Conservation (phyloP, 2,329 filamentous ascomycete species). For the Tolypocladium paradoxum region DNA sequence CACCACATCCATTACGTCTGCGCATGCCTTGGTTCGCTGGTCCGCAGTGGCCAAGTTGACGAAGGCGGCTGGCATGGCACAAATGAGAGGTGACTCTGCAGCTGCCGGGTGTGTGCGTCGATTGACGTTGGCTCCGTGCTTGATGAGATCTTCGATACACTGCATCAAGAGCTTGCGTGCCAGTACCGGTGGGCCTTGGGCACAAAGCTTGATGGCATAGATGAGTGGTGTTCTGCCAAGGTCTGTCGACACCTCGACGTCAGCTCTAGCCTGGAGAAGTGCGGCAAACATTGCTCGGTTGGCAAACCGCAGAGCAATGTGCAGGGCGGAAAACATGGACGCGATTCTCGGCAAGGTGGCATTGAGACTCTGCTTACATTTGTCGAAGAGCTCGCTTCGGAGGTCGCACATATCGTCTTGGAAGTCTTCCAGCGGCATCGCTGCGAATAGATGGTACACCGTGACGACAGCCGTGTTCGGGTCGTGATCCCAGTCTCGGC, state of each 20-base stretch:
- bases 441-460: not conserved
- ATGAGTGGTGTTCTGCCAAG: not conserved
- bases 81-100: not conserved
- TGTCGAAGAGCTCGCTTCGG: not conserved
- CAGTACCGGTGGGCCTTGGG: not conserved
- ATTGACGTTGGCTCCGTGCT: not conserved
- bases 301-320: not conserved
- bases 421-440: not conserved
- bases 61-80: not conserved
- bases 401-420: not conserved
- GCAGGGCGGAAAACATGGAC: not conserved
- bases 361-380: not conserved
- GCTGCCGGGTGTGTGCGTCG: not conserved
- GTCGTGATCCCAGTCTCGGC: not conserved
- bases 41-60: not conserved
- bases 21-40: not conserved
- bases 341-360: not conserved
- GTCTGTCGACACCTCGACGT: not conserved
- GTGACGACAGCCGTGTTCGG: not conserved
- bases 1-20: not conserved
- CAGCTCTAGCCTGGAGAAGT: not conserved
- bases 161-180: not conserved
- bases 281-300: not conserved
- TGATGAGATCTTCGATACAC: not conserved
- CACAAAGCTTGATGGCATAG: not conserved